phyloP scores from a whole-genome alignment of 2,329 filamentous ascomycete species.

The Fusarium temperatum region DNA sequence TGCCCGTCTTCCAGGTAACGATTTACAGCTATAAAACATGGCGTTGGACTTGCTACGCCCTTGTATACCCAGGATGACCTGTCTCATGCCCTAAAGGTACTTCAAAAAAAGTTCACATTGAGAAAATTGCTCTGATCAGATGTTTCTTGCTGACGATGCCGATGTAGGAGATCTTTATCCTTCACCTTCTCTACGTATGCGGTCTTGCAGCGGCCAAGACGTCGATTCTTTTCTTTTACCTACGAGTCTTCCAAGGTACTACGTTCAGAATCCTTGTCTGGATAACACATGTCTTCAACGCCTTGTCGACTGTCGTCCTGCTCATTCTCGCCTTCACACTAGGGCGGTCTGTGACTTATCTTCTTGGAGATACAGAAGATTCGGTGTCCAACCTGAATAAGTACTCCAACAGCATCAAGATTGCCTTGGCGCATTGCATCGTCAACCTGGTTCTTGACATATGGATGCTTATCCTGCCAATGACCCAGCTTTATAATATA shows the following conservation, averaged over 20 bases:
- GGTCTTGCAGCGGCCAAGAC: not conserved
- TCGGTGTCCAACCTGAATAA: not conserved
- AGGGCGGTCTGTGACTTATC: not conserved
- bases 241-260: not conserved
- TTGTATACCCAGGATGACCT: not conserved
- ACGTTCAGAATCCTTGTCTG: not conserved
- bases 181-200: not conserved
- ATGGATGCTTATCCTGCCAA: constrained; percentile 19
- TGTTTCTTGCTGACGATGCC: not conserved
- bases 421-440: not conserved
- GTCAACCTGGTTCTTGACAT: constrained; percentile 1
- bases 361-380: not conserved
- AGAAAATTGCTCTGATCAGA: too few species aligned
- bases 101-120: accelerated
- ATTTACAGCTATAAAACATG: not conserved
- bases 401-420: accelerated
- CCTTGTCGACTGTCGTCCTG: accelerated
- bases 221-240: constrained; percentile 3
- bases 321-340: not conserved
- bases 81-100: not conserved
- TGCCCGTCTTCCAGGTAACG: accelerated
- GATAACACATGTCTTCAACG: not conserved
- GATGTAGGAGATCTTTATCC: not conserved
- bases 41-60: not conserved
- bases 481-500: constrained; percentile 9